phyloP scores from a whole-genome alignment of 305 asterid genomes.

The Fraxinus sp. region DNA sequence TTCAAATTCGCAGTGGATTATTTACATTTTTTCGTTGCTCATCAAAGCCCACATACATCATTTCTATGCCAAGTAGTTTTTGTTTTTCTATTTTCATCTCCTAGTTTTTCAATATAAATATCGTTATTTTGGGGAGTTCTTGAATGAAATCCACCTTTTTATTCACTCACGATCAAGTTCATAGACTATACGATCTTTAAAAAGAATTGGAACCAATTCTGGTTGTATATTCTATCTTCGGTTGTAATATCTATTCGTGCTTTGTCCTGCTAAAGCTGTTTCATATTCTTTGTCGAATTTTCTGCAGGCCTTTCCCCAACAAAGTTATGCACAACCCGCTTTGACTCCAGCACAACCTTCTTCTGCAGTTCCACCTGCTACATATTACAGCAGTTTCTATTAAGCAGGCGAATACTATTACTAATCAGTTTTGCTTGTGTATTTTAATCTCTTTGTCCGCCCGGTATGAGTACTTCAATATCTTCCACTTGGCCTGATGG shows the following conservation, averaged over 20 bases:
- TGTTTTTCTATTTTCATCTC: not conserved
- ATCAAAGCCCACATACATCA: not conserved
- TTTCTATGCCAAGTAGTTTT: not conserved
- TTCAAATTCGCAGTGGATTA: not conserved
- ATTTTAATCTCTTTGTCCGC: not conserved
- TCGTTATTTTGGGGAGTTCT: not conserved
- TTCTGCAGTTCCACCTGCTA: conserved; percentile 56
- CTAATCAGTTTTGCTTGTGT: conserved; percentile 28
- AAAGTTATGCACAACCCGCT: conserved; percentile 64
- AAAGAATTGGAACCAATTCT: not conserved
- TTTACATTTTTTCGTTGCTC: not conserved
- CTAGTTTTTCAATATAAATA: not conserved
- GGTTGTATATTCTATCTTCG: not conserved
- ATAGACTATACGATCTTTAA: not conserved
- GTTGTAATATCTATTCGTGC: not conserved
- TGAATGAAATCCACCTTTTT: not conserved
- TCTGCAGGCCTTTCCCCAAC: conserved; percentile 57
- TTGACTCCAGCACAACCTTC: conserved; percentile 63
- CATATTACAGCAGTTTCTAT: conserved; percentile 65
- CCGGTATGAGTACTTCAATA: not conserved
- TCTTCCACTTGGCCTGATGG: not conserved
- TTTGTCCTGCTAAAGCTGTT: not conserved
- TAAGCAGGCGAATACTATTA: conserved; percentile 32
- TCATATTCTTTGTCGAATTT: not conserved
- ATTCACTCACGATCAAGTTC: not conserved